Percentiles rank a stretch among this genome's conserved stretches.
Conservation (phyloP, 495 filamentous ascomycete genomes). For the Talaromyces adpressus region DNA sequence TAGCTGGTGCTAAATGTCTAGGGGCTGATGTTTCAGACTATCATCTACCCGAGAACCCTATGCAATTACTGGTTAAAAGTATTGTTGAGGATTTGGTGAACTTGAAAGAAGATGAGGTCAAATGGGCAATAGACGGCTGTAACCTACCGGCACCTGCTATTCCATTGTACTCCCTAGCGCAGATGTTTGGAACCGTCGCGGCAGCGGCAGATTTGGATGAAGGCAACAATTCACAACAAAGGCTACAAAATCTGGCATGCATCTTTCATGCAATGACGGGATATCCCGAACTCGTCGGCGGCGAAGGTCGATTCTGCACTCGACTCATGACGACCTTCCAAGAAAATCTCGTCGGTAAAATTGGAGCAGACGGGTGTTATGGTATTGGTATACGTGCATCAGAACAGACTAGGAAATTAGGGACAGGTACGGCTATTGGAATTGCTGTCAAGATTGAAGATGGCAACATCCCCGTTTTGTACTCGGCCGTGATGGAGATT, state of each 20-base stretch:
- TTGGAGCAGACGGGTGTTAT: constrained; percentile 34
- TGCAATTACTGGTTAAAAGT: constrained; percentile 24
- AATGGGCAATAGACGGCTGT: constrained; percentile 33
- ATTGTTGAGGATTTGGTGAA: constrained; percentile 23
- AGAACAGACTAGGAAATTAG: constrained; percentile 20
- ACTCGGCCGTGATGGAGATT: constrained; percentile 29
- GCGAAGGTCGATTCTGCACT: constrained; percentile 32
- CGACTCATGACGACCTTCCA: constrained; percentile 23
- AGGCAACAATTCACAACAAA: neutral
- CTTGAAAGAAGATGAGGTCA: constrained; percentile 10
- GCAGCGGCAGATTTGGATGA: constrained; percentile 11
- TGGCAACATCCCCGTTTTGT: constrained; percentile 26
- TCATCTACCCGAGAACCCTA: constrained; percentile 19
- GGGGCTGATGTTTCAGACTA: constrained; percentile 20
- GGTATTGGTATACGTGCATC: constrained; percentile 25
- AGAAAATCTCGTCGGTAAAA: constrained; percentile 26
- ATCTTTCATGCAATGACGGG: constrained; percentile 29
- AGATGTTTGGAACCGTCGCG: constrained; percentile 25
- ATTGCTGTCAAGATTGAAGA: constrained; percentile 38
- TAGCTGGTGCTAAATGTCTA: constrained; percentile 26
- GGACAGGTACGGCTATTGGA: constrained; percentile 23
- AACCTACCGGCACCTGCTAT: constrained; percentile 32
- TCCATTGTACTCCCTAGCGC: constrained; percentile 16
- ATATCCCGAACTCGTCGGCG: constrained; percentile 28
- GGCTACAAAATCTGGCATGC: constrained; percentile 11